Percentiles rank a stretch among this genome's conserved stretches.
Conservation (phyloP, 2,329 filamentous ascomycete genomes). For the Xylaria sp. region DNA sequence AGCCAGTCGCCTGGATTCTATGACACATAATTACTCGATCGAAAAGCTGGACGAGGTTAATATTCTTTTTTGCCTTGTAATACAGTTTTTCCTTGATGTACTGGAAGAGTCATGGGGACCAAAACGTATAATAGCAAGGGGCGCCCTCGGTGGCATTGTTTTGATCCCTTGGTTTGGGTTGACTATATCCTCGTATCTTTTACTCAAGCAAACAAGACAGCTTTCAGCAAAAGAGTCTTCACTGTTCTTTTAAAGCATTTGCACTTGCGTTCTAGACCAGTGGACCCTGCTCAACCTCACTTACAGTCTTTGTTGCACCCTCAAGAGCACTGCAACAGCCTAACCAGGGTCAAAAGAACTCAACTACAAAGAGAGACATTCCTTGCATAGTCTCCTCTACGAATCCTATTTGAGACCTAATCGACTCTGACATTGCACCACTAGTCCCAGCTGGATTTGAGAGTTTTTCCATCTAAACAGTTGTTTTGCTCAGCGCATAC, state of each 20-base stretch:
- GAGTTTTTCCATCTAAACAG: neutral
- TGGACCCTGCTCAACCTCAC: slow-evolving; percentile 2
- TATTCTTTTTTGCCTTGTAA: slow-evolving; percentile 17
- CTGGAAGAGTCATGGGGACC: slow-evolving; percentile 32
- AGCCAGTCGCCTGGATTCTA: slow-evolving; percentile 41
- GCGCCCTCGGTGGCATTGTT: slow-evolving; percentile 11
- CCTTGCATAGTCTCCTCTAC: neutral
- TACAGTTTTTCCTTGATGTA: slow-evolving; percentile 28
- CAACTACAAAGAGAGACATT: neutral
- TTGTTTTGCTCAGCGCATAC: slow-evolving; percentile 1
- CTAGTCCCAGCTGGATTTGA: neutral
- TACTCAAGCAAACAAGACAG: slow-evolving; percentile 3
- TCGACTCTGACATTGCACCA: neutral
- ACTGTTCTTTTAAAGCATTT: slow-evolving; percentile 13
- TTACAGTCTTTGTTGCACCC: slow-evolving; percentile 9
- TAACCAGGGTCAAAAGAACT: neutral
- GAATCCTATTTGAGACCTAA: neutral
- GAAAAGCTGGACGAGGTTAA: slow-evolving; percentile 40
- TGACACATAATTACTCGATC: slow-evolving; percentile 55
- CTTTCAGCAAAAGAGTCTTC: neutral
- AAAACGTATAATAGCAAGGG: slow-evolving; percentile 35
- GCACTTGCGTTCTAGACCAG: slow-evolving; percentile 7
- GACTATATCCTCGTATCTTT: neutral
- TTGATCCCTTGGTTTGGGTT: neutral
- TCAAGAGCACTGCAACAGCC: neutral